A percentile compares a stretch with the other conserved stretches of the same genome.
Conservation (phyloP, 176 grass and related monocot genomes). For the Zea luxurians region DNA sequence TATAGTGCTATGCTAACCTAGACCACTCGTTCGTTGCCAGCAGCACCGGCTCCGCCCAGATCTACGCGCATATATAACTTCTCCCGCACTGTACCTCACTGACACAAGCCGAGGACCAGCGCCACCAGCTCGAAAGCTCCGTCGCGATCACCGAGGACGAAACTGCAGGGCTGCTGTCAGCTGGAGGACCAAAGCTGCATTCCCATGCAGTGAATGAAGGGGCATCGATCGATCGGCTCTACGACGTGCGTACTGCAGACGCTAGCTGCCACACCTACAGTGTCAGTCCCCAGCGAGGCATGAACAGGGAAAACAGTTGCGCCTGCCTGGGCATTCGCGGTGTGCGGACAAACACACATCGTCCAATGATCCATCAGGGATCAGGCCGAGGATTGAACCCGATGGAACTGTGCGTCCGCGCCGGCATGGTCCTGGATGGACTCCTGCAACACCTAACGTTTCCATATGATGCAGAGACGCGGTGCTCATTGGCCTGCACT, state of each 20-base stretch:
- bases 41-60: constrained; percentile 14
- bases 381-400: background rate
- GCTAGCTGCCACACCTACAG: background rate
- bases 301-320: constrained; percentile 26
- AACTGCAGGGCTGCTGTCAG: background rate
- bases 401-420: background rate
- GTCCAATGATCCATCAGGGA: background rate
- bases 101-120: background rate
- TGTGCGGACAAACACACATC: background rate
- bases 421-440: background rate
- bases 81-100: background rate
- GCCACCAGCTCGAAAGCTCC: background rate
- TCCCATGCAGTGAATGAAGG: background rate
- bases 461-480: background rate
- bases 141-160: background rate
- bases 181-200: background rate
- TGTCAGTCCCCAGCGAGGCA: background rate
- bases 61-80: constrained; percentile 22
- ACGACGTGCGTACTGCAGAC: background rate
- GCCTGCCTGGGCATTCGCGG: background rate
- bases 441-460: background rate
- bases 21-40: constrained; percentile 22
- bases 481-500: constrained; percentile 1
- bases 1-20: constrained; percentile 19
- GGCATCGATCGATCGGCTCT: background rate